These are phyloP conservation scores for Infundibulicybe gibba DNA, from an alignment of 768 basidiomycete species.

Conservation along the genomic window DNA sequence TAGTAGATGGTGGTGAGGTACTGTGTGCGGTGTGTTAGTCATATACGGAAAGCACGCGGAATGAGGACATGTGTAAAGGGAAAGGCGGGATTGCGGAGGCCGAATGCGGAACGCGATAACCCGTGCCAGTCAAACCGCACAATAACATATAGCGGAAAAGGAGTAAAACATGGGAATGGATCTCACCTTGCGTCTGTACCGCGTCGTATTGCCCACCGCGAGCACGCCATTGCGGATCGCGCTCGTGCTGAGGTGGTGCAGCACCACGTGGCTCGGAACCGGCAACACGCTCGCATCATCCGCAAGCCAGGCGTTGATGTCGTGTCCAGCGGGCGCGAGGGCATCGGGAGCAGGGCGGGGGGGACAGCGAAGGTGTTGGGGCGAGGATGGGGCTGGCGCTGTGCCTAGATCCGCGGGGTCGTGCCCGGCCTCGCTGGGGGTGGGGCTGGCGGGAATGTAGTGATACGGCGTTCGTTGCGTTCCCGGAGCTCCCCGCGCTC, in stretches of 20 bases:
- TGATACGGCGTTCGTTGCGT: slow-evolving; percentile 9
- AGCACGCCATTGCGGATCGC: slow-evolving; percentile 92
- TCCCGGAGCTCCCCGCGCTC: slow-evolving; percentile 6
- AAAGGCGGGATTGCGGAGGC: no score
- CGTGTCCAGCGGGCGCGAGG: slow-evolving; percentile 3
- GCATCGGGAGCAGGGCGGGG: slow-evolving; percentile 1
- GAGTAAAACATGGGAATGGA: not conserved
- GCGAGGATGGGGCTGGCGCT: not conserved
- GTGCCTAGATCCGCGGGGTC: slow-evolving; percentile 7
- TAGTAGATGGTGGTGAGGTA: slow-evolving; percentile 9
- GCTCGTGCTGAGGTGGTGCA: slow-evolving; percentile 93
- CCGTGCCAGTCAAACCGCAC: no score
- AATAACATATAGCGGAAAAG: no score
- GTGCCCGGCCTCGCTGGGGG: slow-evolving; percentile 23
- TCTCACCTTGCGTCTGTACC: slow-evolving; percentile 76
- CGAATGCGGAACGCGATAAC: no score
- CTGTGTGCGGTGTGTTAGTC: no score
- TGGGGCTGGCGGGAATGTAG: slow-evolving; percentile 4
- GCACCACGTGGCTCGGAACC: slow-evolving; percentile 89
- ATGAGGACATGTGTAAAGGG: no score
- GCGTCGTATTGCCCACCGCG: slow-evolving; percentile 87
- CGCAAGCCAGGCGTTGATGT: slow-evolving; percentile 43
- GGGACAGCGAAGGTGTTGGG: not conserved
- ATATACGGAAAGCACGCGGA: no score
- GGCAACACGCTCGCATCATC: slow-evolving; percentile 92